Base-by-base conservation (phyloP, 2,329 filamentous ascomycete genomes). In the Verticillium zaregamsianum region DNA sequence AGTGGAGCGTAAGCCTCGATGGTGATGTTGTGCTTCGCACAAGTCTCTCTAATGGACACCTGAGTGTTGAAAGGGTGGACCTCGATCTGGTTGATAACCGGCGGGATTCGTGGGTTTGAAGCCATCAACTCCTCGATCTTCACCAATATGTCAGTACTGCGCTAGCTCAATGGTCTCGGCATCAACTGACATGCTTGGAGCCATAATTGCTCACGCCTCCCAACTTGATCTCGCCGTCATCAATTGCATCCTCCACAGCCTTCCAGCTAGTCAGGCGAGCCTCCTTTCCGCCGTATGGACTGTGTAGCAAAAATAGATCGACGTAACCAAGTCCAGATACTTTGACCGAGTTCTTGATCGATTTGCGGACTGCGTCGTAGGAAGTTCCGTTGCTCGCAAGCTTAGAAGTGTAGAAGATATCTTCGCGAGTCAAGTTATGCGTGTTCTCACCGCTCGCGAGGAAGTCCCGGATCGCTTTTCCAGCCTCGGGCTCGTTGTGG, bases 21-120 rank as follows among this genome's bases (percentile, higher is more conserved):
- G 0, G 88, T 76, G 62, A 95, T 93, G 40, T 79, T 77, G 65
- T 93, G 79, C 63, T 84, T 77, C 61, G 85, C 80, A 69, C 91
- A 91, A 67, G 86, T 87, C 14, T 82, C 80, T 0, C 86, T 83
- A 65, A 95, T 92, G 40, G 82, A 80, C 0, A 79, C 80, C 59
- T 89, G 85, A 2, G 90, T 92, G 72, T 93, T 92, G 82, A 94
- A 95, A 0, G 90, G 91, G 64, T 94, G 90, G 2, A 93, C 83
- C 72, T 94, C 90, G 68, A 93, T 89, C 76, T 95, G 91, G 69
- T 94, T 94, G 58, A 94, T 85, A 1, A 86, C 84, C 0, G 91
- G 91, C 11, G 78, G 73, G 55, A 90, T 82, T 0, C 81, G 80
- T 0, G 89, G 87, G 12, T 84, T 84, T 0, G 82, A 82, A 2